Evolutionary conservation across 2,329 filamentous ascomycete genomes (phyloP).

Genomic region (Penicillium aurantiogriseum): DNA sequence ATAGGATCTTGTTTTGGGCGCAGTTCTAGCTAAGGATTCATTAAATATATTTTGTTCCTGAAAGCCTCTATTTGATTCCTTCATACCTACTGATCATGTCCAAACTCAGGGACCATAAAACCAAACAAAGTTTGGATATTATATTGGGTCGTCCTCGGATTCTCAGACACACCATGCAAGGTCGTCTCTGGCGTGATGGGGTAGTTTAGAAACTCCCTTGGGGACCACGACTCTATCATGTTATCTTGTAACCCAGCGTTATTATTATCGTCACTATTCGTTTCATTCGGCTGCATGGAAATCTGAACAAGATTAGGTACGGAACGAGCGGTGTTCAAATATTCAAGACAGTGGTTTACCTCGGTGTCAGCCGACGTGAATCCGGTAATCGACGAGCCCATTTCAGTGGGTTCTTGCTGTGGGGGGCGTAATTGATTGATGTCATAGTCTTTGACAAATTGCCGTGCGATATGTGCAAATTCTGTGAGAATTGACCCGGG

Average conservation of each 20-base stretch:
- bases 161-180: neutral
- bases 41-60: too few species aligned
- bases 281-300: neutral
- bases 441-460: constrained; percentile 32
- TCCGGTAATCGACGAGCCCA: neutral
- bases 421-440: neutral
- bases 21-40: too few species aligned
- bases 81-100: neutral
- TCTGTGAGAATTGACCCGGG: constrained; percentile 41
- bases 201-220: neutral
- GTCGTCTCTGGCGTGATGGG: neutral
- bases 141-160: neutral
- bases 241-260: neutral
- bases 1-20: too few species aligned
- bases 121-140: neutral
- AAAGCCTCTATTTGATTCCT: too few species aligned
- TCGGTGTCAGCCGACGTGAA: neutral
- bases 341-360: neutral
- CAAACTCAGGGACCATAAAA: neutral
- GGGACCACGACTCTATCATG: neutral
- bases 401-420: neutral
- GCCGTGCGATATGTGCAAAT: constrained; percentile 45
- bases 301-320: neutral
- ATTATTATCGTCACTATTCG: neutral
- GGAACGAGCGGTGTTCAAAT: neutral